phyloP scores from a whole-genome alignment of 306 rosid genomes.

The Gastrolobium villosum region DNA sequence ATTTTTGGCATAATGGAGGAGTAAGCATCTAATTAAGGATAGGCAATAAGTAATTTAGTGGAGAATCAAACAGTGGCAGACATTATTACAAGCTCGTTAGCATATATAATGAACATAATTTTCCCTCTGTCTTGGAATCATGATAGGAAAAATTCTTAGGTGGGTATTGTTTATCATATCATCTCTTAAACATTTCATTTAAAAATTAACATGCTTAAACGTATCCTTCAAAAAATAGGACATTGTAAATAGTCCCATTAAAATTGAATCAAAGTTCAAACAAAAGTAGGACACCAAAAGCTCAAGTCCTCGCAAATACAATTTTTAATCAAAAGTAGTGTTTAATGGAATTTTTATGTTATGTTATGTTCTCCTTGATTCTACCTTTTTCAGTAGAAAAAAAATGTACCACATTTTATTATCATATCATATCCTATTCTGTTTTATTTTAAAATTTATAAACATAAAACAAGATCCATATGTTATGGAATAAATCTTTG shows the following conservation, averaged over 20 bases:
- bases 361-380: no score
- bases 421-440: no score
- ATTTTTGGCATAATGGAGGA: conserved; percentile 31
- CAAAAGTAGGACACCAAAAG: background rate
- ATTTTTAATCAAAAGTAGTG: background rate
- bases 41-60: background rate
- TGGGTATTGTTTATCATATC: background rate
- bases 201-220: background rate
- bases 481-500: no score
- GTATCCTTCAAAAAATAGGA: background rate
- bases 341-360: background rate
- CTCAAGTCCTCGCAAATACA: background rate
- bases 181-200: background rate
- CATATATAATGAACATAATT: background rate
- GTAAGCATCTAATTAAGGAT: conserved; percentile 8
- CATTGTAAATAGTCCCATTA: background rate
- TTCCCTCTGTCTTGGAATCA: background rate
- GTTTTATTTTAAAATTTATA: no score
- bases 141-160: background rate
- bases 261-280: conserved; percentile 19
- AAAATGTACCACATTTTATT: no score
- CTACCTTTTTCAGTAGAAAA: no score
- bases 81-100: conserved; percentile 3
- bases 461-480: no score
- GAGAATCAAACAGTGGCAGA: conserved; percentile 6